Conservation (phyloP, 768 basidiomycete genomes). For the Russula foetens region DNA sequence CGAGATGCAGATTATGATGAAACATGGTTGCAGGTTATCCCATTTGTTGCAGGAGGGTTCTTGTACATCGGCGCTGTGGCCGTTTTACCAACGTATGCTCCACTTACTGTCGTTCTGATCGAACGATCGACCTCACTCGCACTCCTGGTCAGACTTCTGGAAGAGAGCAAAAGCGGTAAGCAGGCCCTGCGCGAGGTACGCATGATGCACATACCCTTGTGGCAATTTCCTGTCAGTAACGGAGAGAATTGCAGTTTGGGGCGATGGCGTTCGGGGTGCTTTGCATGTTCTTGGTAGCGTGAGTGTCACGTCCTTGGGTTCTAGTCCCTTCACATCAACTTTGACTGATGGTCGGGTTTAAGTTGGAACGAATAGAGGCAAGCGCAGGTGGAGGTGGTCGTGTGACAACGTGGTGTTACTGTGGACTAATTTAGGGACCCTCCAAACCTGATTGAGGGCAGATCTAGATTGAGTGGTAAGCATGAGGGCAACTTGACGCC, state of each 20-base stretch:
- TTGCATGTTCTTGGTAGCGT: slow-evolving; percentile 92
- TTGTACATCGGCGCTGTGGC: slow-evolving; percentile 91
- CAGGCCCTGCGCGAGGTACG: slow-evolving; percentile 88
- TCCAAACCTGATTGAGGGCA: not conserved
- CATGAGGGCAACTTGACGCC: not conserved
- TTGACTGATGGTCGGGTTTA: slow-evolving; percentile 26
- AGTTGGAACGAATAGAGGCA: slow-evolving; percentile 67
- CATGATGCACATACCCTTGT: slow-evolving; percentile 9
- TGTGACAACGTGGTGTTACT: slow-evolving; percentile 11
- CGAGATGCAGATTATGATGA: slow-evolving; percentile 13
- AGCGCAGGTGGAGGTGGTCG: slow-evolving; percentile 10
- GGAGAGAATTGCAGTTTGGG: slow-evolving; percentile 51
- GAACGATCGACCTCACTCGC: not conserved
- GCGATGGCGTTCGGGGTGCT: slow-evolving; percentile 87
- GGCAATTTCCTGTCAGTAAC: not conserved
- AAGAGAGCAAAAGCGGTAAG: slow-evolving; percentile 78
- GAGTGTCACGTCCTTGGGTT: slow-evolving; percentile 33
- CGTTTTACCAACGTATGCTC: slow-evolving; percentile 77
- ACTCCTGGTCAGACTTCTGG: slow-evolving; percentile 48
- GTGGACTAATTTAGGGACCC: slow-evolving; percentile 1
- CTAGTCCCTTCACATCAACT: not conserved
- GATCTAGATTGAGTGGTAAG: slow-evolving; percentile 5
- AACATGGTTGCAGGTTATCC: slow-evolving; percentile 55
- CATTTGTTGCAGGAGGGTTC: slow-evolving; percentile 87
- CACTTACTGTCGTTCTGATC: slow-evolving; percentile 1